Base-by-base conservation (phyloP, 2,329 filamentous ascomycete genomes). In the Karstenula rhodostoma region DNA sequence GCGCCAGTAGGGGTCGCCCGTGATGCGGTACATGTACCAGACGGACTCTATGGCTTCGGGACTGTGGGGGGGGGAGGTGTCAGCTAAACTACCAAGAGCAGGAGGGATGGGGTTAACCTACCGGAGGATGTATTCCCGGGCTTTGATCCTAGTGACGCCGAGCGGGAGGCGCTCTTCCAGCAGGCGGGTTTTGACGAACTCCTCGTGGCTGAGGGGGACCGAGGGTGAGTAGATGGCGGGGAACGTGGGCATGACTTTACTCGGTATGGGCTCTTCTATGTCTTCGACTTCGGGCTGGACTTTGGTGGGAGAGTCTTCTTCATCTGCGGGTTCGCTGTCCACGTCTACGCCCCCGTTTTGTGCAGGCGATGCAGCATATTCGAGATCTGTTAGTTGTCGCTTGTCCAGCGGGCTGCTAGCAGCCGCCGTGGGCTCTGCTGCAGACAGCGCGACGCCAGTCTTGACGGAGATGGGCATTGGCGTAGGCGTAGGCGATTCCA, bases 11-110 rank as follows among this genome's bases (percentile, higher is more conserved):
- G 81, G 67, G 64, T 91, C 86, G 27, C 90, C 90, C 0, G 90
- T 93, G 60, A 92, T 82, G 59, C 90, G 86, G 74, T 90, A 92
- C 82, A 94, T 86, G 72, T 92, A 86, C 76, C 92, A 94, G 4
- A 95, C 86, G 15, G 88, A 90, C 79, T 94, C 91, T 56, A 94
- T 92, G 2, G 91, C 91, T 78, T 94, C 91, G 22, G 91, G 91
- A 8, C 78, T 77, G 54, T 9, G 7, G 4, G 19, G 25, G n/a
- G n/a, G n/a, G n/a, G n/a, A n/a, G n/a, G 9, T 8, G 13, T 53
- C 66, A 59, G 66, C 55, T 15, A 49, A 53, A 42, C n/a, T n/a
- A 19, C 27, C 19, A 27, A 43, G n/a, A 17, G 6, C 23, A 27
- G 40, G 27, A 53, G 35, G 19, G 40, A 27, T 54, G 33, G 22